A percentile compares a stretch with the other conserved stretches of the same genome.
Evolutionary conservation across 495 filamentous ascomycete species (phyloP).

Genomic region (Symbiotaphrina buchneri): DNA sequence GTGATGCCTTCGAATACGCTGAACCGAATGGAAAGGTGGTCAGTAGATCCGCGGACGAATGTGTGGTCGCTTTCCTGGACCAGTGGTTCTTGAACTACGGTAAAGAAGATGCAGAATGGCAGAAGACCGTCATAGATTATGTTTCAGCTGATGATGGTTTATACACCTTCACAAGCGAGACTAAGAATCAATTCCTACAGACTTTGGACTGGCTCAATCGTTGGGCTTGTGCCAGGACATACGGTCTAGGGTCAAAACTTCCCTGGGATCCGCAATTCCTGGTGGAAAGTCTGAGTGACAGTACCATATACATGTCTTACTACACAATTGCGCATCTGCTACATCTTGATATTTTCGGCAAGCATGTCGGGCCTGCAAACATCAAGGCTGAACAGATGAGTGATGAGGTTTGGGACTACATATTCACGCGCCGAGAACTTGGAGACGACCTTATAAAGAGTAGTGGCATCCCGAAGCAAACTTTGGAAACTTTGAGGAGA

Average conservation of each 20-base stretch:
- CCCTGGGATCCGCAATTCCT: slow-evolving; percentile 87
- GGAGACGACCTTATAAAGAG: slow-evolving; percentile 35
- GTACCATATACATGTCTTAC: slow-evolving; percentile 90
- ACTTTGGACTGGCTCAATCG: slow-evolving; percentile 80
- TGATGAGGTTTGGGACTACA: slow-evolving; percentile 91
- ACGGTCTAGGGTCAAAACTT: slow-evolving; percentile 80
- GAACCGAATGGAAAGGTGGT: slow-evolving; percentile 82
- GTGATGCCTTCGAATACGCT: slow-evolving; percentile 74
- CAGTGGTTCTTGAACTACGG: slow-evolving; percentile 98
- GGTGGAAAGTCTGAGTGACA: slow-evolving; percentile 82
- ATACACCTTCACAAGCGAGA: slow-evolving; percentile 58
- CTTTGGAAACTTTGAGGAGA: slow-evolving; percentile 54
- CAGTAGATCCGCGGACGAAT: slow-evolving; percentile 69
- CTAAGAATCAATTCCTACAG: slow-evolving; percentile 63
- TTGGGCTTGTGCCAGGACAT: slow-evolving; percentile 86
- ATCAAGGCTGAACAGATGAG: slow-evolving; percentile 74
- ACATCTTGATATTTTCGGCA: slow-evolving; percentile 63
- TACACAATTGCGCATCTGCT: slow-evolving; percentile 85
- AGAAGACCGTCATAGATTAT: slow-evolving; percentile 43
- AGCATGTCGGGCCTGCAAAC: slow-evolving; percentile 36
- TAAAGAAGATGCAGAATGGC: slow-evolving; percentile 60
- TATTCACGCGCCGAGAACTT: slow-evolving; percentile 50
- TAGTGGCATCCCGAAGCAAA: slow-evolving; percentile 45
- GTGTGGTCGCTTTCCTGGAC: slow-evolving; percentile 78
- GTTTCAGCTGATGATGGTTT: slow-evolving; percentile 49